Percentiles rank a stretch among this genome's conserved stretches.
Conservation (phyloP, 768 basidiomycete genomes). For the Rhodotorula babjevae region DNA sequence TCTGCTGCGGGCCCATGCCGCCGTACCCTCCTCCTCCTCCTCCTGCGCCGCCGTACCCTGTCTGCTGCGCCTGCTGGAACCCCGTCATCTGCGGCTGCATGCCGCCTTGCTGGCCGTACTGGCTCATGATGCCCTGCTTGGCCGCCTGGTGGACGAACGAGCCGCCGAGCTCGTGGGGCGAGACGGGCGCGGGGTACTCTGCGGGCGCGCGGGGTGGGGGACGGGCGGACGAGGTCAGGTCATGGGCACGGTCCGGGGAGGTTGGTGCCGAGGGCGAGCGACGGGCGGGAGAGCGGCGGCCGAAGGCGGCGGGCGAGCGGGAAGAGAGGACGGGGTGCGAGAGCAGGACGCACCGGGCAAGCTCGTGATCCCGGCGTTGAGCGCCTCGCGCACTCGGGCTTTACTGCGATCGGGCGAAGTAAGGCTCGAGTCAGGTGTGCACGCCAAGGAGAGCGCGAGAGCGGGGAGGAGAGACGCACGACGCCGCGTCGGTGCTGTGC, state of each 20-base stretch:
- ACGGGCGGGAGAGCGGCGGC: no score
- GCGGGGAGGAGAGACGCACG: slow-evolving; percentile 3
- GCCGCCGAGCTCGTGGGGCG: slow-evolving; percentile 17
- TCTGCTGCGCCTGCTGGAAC: no score
- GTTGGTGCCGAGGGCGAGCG: no score
- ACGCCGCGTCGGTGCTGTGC: slow-evolving; percentile 28
- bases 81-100: no score
- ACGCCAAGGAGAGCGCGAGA: no score
- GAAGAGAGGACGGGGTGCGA: not conserved
- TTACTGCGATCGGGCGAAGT: not conserved
- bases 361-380: slow-evolving; percentile 30
- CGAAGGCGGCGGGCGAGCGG: not conserved
- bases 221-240: no score
- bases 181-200: slow-evolving; percentile 23
- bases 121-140: slow-evolving; percentile 20
- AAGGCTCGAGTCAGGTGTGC: no score
- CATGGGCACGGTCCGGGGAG: no score
- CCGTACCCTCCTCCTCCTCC: no score
- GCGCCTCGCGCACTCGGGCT: slow-evolving; percentile 30
- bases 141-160: slow-evolving; percentile 11
- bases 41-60: no score
- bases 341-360: slow-evolving; percentile 14
- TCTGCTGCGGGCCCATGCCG: no score
- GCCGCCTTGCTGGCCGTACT: not conserved
- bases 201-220: not conserved